Evolutionary conservation across 805 yeast genomes (phyloP), one percentile per base, ranked within the genome.

Genomic region (Blastobotrys chiropterorum): DNA sequence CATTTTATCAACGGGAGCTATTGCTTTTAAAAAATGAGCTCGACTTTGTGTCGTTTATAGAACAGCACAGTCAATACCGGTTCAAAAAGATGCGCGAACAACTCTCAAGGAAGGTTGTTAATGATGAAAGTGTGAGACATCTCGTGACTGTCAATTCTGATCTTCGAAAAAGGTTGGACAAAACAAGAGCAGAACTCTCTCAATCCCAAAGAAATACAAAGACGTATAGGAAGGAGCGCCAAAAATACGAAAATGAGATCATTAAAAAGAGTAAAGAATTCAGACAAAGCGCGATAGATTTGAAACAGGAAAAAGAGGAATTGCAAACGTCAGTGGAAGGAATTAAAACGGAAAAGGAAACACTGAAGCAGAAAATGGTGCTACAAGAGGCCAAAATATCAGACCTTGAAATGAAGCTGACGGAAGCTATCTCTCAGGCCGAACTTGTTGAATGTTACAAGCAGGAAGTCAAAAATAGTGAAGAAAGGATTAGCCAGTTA

Each of bases 1-100:
- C 76, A 39, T 80, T 74, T 56, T 81, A 77, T 53, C 78, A 78
- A 50, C 69, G 87, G 51, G 87, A 84, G 59, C 66, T 82, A 14
- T 62, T 83, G 50, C 68, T 83, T 38, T 59, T 74, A 53, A 74
- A 75, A 48, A 84, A 83, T 62, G 89, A 83, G 61, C 67, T 81
- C 39, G 84, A 81, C 47, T 83, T 84, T 58, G 70, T 79, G 2
- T 72, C 74, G 47, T 82, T 78, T 62, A 61, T 80, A 58, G 78
- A 77, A 47, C 71, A 76, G 48, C 69, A 79, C 53, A 72, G 70
- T 50, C 74, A 76, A 56, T 68, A 65, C 31, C 63, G 71, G 4
- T 61, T 67, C n/a, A 59, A 65, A 16, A 59, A 65, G 21, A 59
- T 73, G 49, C 68, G 65, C 41, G 64, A 67, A 46, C 64, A 69